These are phyloP conservation scores for Candida jianshihensis DNA, from an alignment of 805 yeast species.

Conservation along the genomic window DNA sequence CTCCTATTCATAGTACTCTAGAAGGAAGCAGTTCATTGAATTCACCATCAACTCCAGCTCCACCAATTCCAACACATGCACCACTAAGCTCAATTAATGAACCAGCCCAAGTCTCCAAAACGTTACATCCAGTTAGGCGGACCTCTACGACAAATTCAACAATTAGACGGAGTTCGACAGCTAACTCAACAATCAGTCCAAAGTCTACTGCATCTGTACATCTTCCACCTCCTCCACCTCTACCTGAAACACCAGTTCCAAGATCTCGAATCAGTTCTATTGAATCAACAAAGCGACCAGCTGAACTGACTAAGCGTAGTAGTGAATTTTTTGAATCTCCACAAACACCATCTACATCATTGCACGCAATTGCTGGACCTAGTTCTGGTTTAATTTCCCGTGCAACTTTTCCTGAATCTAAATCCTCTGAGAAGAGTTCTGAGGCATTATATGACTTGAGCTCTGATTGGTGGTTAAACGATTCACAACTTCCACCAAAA, in stretches of 20 bases:
- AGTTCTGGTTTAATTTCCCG: no score
- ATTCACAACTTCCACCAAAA: slow-evolving; percentile 48
- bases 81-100: no score
- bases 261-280: no score
- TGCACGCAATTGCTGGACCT: no score
- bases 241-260: slow-evolving; percentile 2
- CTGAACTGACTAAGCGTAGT: no score
- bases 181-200: slow-evolving; percentile 2
- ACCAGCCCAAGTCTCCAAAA: no score
- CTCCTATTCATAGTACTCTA: slow-evolving; percentile 7
- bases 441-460: slow-evolving; percentile 25
- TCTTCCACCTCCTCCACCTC: slow-evolving; percentile 5
- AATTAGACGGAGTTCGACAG: slow-evolving; percentile 3
- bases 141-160: slow-evolving; percentile 2
- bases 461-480: slow-evolving; percentile 61
- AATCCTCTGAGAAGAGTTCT: no score
- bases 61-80: slow-evolving; percentile 1
- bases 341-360: no score
- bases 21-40: neutral
- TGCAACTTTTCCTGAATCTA: no score
- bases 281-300: no score
- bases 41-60: neutral
- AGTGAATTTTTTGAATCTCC: no score
- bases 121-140: neutral
- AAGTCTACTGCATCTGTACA: neutral